These are phyloP conservation scores for Euryodendron excelsum DNA, from an alignment of 148 eudicot genomes.

Conservation along the genomic window DNA sequence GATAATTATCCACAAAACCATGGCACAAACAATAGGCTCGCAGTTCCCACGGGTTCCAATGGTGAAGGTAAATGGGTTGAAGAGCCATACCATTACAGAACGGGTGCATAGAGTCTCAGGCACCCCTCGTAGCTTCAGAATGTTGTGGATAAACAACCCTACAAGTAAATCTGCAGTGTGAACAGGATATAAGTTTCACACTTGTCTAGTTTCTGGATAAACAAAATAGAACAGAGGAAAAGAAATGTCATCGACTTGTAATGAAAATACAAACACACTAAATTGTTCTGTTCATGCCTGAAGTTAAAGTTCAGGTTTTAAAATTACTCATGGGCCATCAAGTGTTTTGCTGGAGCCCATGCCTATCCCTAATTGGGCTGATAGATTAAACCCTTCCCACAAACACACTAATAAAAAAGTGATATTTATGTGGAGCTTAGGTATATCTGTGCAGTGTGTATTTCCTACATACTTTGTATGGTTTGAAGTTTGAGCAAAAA, in stretches of 20 bases:
- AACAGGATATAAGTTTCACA: not conserved
- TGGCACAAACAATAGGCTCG: conserved; percentile 92
- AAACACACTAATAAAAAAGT: not conserved
- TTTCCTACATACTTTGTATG: too few relatives aligned
- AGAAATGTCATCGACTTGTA: conserved; percentile 15
- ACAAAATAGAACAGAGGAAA: not conserved
- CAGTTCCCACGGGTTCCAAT: conserved; percentile 99
- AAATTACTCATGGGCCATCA: not conserved
- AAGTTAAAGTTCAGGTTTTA: not conserved
- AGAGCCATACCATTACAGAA: conserved; percentile 81
- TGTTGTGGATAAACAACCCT: conserved; percentile 65
- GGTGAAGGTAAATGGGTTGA: conserved; percentile 97
- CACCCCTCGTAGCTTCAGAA: conserved; percentile 84
- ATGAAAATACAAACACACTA: conserved; percentile 1
- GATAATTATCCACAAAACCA: conserved; percentile 81
- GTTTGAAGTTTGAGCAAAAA: too few relatives aligned
- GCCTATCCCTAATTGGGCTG: not conserved
- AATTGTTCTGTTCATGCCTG: not conserved
- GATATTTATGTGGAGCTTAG: too few relatives aligned
- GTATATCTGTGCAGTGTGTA: too few relatives aligned
- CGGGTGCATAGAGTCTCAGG: conserved; percentile 57
- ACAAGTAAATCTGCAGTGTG: conserved; percentile 68
- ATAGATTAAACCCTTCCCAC: not conserved
- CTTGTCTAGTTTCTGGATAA: not conserved
- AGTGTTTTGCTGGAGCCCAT: not conserved